Conservation (phyloP, 2,329 filamentous ascomycete species). For the Tolypocladium paradoxum region DNA sequence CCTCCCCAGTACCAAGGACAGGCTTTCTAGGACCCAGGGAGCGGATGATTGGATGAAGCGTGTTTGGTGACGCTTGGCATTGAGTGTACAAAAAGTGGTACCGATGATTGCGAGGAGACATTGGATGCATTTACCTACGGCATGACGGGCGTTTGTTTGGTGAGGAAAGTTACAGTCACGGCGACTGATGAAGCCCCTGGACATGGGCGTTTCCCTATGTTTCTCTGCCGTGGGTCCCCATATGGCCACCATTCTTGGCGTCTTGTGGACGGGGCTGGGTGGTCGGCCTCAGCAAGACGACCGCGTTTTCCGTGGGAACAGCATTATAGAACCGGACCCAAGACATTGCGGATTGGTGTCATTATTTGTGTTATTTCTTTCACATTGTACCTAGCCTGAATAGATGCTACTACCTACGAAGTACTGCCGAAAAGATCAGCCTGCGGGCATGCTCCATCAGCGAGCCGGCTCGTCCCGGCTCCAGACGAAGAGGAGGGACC, state of each 20-base stretch:
- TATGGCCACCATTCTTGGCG: neutral
- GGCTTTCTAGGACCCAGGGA: constrained; percentile 15
- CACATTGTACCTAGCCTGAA: neutral
- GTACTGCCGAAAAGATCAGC: neutral
- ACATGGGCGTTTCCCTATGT: neutral
- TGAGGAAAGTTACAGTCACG: neutral
- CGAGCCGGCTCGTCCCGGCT: neutral
- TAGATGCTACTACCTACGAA: neutral
- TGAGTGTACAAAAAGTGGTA: neutral
- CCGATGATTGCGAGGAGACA: neutral
- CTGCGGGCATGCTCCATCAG: no score
- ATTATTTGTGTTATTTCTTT: neutral
- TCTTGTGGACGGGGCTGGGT: neutral
- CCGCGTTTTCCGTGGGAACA: neutral
- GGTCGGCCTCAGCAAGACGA: neutral
- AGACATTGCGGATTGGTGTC: neutral
- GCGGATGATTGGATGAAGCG: neutral
- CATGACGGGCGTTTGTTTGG: neutral
- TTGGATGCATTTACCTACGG: constrained; percentile 2
- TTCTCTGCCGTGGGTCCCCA: neutral
- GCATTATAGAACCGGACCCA: neutral
- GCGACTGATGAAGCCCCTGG: neutral
- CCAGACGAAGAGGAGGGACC: neutral
- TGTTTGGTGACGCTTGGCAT: neutral
- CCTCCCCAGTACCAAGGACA: constrained; percentile 25